Conservation (phyloP, 108 stramenopile species). For the Skeletonema grethae region DNA sequence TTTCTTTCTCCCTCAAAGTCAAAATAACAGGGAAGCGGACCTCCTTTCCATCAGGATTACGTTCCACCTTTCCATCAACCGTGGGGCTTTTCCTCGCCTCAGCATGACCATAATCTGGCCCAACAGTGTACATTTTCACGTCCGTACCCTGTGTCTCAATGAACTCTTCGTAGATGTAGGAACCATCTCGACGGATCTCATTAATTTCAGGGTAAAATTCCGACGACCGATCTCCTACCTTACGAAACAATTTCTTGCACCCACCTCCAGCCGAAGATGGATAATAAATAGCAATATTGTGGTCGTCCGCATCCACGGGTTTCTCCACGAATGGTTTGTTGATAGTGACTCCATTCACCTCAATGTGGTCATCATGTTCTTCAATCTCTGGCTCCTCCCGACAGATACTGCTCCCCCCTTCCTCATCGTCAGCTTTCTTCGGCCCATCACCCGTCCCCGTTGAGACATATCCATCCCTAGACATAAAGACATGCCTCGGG, state of each 20-base stretch:
- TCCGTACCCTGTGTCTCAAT: conserved; percentile 98
- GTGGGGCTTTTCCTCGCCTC: conserved; percentile 97
- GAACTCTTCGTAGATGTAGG: conserved; percentile 97
- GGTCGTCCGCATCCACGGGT: conserved; percentile 98
- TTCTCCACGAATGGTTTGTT: conserved; percentile 99
- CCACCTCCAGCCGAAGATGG: conserved; percentile 96
- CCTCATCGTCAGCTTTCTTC: conserved; percentile 40
- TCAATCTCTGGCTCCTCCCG: conserved; percentile 53
- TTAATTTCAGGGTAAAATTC: conserved; percentile 95
- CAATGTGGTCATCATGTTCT: conserved; percentile 95
- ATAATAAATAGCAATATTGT: conserved; percentile 98
- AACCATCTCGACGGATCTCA: conserved; percentile 90
- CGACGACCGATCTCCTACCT: conserved; percentile 86
- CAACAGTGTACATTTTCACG: conserved; percentile 99
- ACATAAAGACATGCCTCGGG: conserved; percentile 89
- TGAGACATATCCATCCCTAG: conserved; percentile 82
- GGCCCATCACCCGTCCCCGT: conserved; percentile 69
- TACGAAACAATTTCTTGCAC: conserved; percentile 97
- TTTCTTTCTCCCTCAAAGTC: conserved; percentile 94
- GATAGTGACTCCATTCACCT: conserved; percentile 90
- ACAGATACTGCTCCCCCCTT: conserved; percentile 6
- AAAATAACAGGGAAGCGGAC: conserved; percentile 96
- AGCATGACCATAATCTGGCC: conserved; percentile 98
- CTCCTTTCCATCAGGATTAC: conserved; percentile 95
- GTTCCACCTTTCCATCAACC: conserved; percentile 97